Base-by-base conservation (phyloP, 2,329 filamentous ascomycete species). In the Aureobasidium namibiae region DNA sequence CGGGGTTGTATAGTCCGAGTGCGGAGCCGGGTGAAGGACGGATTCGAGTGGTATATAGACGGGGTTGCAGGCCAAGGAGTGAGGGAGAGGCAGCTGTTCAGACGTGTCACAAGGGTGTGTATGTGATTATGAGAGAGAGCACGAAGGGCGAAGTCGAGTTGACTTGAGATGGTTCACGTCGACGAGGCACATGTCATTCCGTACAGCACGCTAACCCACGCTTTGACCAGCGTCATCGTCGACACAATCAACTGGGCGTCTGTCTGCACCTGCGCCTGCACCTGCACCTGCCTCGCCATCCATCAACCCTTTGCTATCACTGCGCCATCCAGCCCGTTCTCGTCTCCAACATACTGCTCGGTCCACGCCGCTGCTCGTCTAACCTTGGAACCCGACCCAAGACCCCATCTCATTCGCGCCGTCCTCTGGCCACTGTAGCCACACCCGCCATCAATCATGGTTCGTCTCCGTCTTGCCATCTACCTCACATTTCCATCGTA, bases 391-490 rank as follows among this genome's bases (percentile, higher is more conserved):
- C 16, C 18, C n/a, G 21, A 21, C 23, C 6, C 38, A 31, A 24
- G 31, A 38, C 58, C 16, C 39, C 13, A 29, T 21, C 57, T 24
- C 49, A 6, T 26, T 21, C 31, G 4, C 34, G 34, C 36, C 38
- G 26, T 36, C 13, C 38, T n/a, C 26, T 24, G 39, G 36, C 29
- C 34, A 50, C 39, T 34, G 23, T 39, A 36, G 7, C 18, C 33
- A n/a, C 9, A 14, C 16, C 14, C 39, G 33, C 23, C 59, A 24
- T 46, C 59, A 60, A 21, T 26, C 59, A 61, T 61, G 59, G 59
- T 57, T 45, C 45, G 42, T 36, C 44, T n/a, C 26, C 50, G n/a
- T 38, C 21, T 13, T 14, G 24, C 31, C 13, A 18, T 21, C 36
- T 21, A 11, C 14, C 31, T 39, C 21, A 13, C 14, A 29, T 21